These are phyloP conservation scores for Aureobasidium sp. DNA, from an alignment of 2,329 filamentous ascomycete species.

Conservation along the genomic window DNA sequence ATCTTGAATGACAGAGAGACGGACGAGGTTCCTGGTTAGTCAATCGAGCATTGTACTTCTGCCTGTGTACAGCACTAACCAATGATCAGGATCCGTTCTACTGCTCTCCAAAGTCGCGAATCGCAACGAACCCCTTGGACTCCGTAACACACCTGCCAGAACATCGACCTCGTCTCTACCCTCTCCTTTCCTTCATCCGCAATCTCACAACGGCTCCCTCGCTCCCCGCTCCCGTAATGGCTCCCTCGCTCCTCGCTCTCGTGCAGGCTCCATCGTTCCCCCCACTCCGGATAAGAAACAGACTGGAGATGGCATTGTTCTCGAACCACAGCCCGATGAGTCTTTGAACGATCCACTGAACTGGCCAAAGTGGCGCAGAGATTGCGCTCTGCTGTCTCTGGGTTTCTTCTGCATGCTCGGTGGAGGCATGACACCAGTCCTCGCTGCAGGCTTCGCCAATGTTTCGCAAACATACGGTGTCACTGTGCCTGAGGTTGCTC, in stretches of 20 bases:
- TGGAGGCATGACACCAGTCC: conserved; percentile 81
- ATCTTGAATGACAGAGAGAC: conserved; percentile 74
- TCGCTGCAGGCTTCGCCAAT: conserved; percentile 82
- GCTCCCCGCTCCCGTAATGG: neutral
- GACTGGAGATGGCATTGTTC: conserved; percentile 75
- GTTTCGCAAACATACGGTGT: conserved; percentile 62
- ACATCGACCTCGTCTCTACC: conserved; percentile 17
- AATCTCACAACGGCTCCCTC: neutral
- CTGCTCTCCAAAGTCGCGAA: conserved; percentile 47
- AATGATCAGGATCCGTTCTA: conserved; percentile 46
- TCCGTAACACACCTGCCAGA: conserved; percentile 53
- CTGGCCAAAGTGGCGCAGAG: conserved; percentile 75
- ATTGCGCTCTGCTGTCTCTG: conserved; percentile 68
- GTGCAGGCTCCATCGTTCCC: conserved; percentile 7
- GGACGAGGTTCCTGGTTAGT: conserved; percentile 75
- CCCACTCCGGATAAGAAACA: conserved; percentile 52
- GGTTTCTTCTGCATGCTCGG: conserved; percentile 92
- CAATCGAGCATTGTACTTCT: neutral
- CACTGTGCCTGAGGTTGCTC: conserved; percentile 61
- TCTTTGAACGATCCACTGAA: conserved; percentile 86
- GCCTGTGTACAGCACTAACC: neutral
- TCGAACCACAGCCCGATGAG: conserved; percentile 88
- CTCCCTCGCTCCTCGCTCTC: conserved; percentile 7
- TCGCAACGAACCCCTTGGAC: conserved; percentile 53
- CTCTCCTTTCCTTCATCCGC: conserved; percentile 17